These are phyloP conservation scores for Tillandsia fasciculata DNA, from an alignment of 176 grass and related monocot species.

Conservation along the genomic window DNA sequence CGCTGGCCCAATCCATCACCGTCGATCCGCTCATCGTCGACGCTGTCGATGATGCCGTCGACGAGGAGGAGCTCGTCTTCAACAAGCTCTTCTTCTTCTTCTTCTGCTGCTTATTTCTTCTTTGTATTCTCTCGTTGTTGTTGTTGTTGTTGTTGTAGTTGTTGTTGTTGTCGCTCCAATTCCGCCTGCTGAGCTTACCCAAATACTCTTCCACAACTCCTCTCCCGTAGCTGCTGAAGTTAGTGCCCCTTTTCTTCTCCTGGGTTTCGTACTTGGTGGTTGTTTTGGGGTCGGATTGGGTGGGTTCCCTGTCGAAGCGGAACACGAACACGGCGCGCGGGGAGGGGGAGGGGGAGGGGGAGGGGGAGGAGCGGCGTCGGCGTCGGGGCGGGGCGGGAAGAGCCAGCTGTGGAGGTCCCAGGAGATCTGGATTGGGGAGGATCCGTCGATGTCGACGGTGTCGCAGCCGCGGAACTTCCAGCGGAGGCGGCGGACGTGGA, in stretches of 20 bases:
- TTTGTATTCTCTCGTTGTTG: constrained; percentile 38
- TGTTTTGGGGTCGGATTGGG: constrained; percentile 9
- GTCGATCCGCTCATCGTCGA: constrained; percentile 60
- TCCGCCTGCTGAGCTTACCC: constrained; percentile 26
- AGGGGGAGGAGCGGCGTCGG: not conserved
- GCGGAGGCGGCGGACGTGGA: constrained; percentile 60
- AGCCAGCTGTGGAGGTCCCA: constrained; percentile 96
- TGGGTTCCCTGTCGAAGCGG: constrained; percentile 45
- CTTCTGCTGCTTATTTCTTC: constrained; percentile 11
- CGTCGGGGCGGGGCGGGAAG: constrained; percentile 36
- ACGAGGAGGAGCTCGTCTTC: constrained; percentile 57
- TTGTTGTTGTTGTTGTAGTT: constrained; percentile 50
- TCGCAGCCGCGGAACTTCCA: constrained; percentile 95
- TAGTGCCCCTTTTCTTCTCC: constrained; percentile 18
- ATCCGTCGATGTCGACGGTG: constrained; percentile 59
- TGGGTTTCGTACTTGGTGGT: not conserved
- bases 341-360: constrained; percentile 16
- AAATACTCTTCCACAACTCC: constrained; percentile 34
- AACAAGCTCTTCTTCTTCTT: constrained; percentile 24
- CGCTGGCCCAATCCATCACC: constrained; percentile 82
- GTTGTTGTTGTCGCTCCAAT: constrained; percentile 58
- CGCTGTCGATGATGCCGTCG: constrained; percentile 49
- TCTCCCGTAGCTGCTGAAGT: constrained; percentile 25
- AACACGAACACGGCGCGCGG: constrained; percentile 74
- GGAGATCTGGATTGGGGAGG: constrained; percentile 52